Conservation (phyloP, 1,284 basidiomycete genomes). For the Entoloma clypeatum region DNA sequence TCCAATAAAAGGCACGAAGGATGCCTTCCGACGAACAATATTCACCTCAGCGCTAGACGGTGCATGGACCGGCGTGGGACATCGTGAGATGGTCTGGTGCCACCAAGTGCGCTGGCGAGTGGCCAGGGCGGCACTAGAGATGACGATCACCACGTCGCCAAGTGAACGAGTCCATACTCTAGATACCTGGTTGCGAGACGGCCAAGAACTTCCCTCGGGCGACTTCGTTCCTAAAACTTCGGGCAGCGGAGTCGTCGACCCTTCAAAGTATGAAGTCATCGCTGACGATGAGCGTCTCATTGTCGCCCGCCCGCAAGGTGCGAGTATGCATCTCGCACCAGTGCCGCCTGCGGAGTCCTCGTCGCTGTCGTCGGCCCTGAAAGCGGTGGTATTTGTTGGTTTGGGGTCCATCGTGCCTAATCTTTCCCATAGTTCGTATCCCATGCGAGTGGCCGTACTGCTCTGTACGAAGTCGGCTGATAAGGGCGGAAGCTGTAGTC, state of each 20-base stretch:
- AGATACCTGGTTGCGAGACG: slow-evolving; percentile 64
- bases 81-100: slow-evolving; percentile 98
- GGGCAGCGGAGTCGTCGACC: slow-evolving; percentile 20
- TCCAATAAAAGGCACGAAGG: slow-evolving; percentile 26
- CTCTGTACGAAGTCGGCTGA: slow-evolving; percentile 32
- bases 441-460: slow-evolving; percentile 43
- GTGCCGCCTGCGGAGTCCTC: slow-evolving; percentile 25
- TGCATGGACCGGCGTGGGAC: slow-evolving; percentile 93
- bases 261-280: slow-evolving; percentile 33
- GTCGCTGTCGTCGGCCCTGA: slow-evolving; percentile 16
- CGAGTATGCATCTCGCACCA: slow-evolving; percentile 50
- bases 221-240: background rate
- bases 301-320: slow-evolving; percentile 41
- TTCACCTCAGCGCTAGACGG: slow-evolving; percentile 88
- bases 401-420: slow-evolving; percentile 50
- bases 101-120: slow-evolving; percentile 92
- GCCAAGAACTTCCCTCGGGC: slow-evolving; percentile 39
- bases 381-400: slow-evolving; percentile 56
- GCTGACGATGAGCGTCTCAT: slow-evolving; percentile 35
- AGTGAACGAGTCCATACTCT: slow-evolving; percentile 39
- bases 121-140: slow-evolving; percentile 74
- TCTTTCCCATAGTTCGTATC: slow-evolving; percentile 41
- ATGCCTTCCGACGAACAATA: slow-evolving; percentile 62
- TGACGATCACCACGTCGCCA: slow-evolving; percentile 38
- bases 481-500: slow-evolving; percentile 31